phyloP scores from a whole-genome alignment of 108 stramenopile species.

The Nitzschia inconspicua region DNA sequence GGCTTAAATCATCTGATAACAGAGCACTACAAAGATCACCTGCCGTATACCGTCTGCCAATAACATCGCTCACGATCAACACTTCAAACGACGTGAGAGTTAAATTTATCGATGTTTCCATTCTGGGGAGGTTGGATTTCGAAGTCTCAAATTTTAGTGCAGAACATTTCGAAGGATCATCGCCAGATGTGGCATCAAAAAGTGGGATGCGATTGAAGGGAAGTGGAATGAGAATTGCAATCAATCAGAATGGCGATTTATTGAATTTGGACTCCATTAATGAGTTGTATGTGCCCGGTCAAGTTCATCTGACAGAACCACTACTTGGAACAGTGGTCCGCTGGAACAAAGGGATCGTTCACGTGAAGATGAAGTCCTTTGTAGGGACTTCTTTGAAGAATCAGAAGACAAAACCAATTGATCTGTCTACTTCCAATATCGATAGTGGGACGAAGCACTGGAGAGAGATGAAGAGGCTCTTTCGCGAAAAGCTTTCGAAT shows the following conservation, averaged over 20 bases:
- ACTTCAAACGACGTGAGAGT: neutral
- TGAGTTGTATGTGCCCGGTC: neutral
- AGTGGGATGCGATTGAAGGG: neutral
- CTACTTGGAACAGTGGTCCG: neutral
- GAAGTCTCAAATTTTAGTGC: neutral
- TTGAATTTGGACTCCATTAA: slow-evolving; percentile 4
- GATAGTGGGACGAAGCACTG: neutral
- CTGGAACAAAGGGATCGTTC: neutral
- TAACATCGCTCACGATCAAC: neutral
- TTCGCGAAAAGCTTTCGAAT: too few relatives aligned
- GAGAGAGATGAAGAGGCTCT: too few relatives aligned
- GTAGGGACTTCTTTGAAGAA: too few relatives aligned
- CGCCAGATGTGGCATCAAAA: neutral
- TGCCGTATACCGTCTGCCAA: neutral
- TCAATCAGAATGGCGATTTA: neutral
- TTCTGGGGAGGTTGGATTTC: neutral
- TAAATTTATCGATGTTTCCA: neutral
- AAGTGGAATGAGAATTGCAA: neutral
- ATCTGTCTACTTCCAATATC: neutral
- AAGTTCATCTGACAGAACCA: neutral
- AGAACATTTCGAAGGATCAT: neutral
- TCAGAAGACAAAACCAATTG: too few relatives aligned
- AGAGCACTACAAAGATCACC: too few relatives aligned
- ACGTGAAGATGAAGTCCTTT: slow-evolving; percentile 1
- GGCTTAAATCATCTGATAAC: too few relatives aligned